A percentile compares a stretch with the other conserved stretches of the same genome.
These are phyloP conservation scores for Pisolithus marmoratus DNA, from an alignment of 768 basidiomycete genomes.

Conservation along the genomic window DNA sequence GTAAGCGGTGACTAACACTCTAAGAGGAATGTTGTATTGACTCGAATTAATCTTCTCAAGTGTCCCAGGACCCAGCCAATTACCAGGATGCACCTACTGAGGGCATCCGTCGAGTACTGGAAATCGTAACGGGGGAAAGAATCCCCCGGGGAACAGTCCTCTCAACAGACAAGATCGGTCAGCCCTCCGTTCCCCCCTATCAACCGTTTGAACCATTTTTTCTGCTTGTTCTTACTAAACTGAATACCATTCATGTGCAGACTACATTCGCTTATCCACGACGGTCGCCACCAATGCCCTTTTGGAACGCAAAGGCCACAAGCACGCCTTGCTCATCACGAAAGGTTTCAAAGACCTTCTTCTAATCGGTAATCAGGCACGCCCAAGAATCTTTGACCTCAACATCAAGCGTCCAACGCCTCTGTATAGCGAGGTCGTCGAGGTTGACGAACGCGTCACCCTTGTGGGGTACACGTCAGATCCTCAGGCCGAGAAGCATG, in stretches of 20 bases:
- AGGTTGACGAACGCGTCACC: slow-evolving; percentile 89
- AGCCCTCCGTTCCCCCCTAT: slow-evolving; percentile 11
- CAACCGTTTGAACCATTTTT: neutral
- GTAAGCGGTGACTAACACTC: slow-evolving; percentile 36
- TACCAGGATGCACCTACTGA: slow-evolving; percentile 94
- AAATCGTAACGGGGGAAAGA: slow-evolving; percentile 61
- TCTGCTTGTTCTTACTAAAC: neutral
- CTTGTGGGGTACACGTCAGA: slow-evolving; percentile 92
- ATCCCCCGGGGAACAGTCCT: slow-evolving; percentile 65
- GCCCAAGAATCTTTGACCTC: slow-evolving; percentile 92
- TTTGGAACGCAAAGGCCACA: slow-evolving; percentile 90
- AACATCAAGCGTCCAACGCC: slow-evolving; percentile 76
- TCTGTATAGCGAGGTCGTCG: slow-evolving; percentile 62
- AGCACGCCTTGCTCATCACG: slow-evolving; percentile 87
- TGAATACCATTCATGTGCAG: slow-evolving; percentile 31
- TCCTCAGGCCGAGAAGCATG: slow-evolving; percentile 70
- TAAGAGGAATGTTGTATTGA: neutral
- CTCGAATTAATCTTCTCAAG: slow-evolving; percentile 31
- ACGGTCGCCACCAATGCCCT: slow-evolving; percentile 97
- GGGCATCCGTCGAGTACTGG: slow-evolving; percentile 82
- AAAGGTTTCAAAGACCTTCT: slow-evolving; percentile 89
- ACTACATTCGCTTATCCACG: slow-evolving; percentile 88
- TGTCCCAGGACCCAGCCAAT: slow-evolving; percentile 84
- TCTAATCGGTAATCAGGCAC: slow-evolving; percentile 90
- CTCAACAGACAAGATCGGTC: slow-evolving; percentile 78